Conservation (phyloP, 306 rosid species). For the Cucurbita maxima region DNA sequence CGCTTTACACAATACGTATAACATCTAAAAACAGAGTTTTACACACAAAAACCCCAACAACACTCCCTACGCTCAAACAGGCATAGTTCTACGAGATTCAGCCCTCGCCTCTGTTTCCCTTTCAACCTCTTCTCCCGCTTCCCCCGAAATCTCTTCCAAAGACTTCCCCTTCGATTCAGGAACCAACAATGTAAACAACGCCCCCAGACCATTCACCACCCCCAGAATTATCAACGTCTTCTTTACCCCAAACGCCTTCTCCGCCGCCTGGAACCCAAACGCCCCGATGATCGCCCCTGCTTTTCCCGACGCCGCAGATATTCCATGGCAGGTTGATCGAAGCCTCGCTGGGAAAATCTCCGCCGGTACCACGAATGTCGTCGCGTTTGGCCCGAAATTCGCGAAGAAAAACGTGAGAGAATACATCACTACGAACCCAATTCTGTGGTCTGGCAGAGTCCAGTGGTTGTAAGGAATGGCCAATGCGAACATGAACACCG, state of each 20-base stretch:
- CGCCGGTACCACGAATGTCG: constrained; percentile 77
- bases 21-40: background rate
- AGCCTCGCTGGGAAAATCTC: constrained; percentile 87
- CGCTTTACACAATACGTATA: background rate
- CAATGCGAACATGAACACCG: constrained; percentile 75
- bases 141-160: constrained; percentile 67
- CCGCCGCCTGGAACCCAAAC: constrained; percentile 47
- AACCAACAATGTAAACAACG: constrained; percentile 56
- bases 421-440: constrained; percentile 60
- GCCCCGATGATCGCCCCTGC: constrained; percentile 92
- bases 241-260: constrained; percentile 36
- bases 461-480: constrained; percentile 85
- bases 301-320: constrained; percentile 79
- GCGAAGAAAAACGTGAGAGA: constrained; percentile 75
- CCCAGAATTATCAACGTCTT: constrained; percentile 42
- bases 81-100: constrained; percentile 8
- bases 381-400: constrained; percentile 82
- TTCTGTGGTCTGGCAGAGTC: constrained; percentile 27
- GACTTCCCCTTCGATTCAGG: constrained; percentile 83
- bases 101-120: background rate
- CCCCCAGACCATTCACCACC: constrained; percentile 42
- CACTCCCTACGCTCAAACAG: background rate
- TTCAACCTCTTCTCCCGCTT: constrained; percentile 30
- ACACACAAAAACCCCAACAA: background rate
- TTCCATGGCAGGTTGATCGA: constrained; percentile 84